A percentile compares a stretch with the other conserved stretches of the same genome.
Evolutionary conservation across 2,329 filamentous ascomycete genomes (phyloP).

Genomic region (Penicillium verrucosum): DNA sequence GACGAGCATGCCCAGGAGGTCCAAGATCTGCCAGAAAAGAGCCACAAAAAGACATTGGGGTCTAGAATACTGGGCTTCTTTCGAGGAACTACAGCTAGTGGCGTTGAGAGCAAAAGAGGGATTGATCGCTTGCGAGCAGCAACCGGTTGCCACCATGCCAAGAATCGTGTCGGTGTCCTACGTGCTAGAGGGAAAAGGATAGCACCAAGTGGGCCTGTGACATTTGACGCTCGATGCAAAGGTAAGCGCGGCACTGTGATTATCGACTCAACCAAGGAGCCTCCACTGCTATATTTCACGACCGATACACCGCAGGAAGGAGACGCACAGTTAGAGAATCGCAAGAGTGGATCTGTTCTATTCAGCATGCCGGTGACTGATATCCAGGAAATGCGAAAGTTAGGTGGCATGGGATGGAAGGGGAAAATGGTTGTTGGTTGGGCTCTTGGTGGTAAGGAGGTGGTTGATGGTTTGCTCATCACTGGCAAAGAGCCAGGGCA

Average conservation of each 20-base stretch:
- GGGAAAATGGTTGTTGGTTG: constrained; percentile 77
- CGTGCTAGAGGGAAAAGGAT: constrained; percentile 43
- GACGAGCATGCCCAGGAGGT: constrained; percentile 29
- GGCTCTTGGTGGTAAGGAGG: constrained; percentile 65
- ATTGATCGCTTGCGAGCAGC: constrained; percentile 69
- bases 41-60: constrained; percentile 37
- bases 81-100: constrained; percentile 66
- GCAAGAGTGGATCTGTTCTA: constrained; percentile 52
- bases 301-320: constrained; percentile 42
- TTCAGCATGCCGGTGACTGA: constrained; percentile 70
- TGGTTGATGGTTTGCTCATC: constrained; percentile 72
- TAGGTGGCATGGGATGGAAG: constrained; percentile 81
- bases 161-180: constrained; percentile 68
- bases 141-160: constrained; percentile 59
- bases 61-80: constrained; percentile 61
- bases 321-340: constrained; percentile 47
- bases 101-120: constrained; percentile 68
- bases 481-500: constrained; percentile 52
- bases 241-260: constrained; percentile 70
- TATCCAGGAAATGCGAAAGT: constrained; percentile 69
- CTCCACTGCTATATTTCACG: constrained; percentile 56
- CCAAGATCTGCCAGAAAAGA: background rate
- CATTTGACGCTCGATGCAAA: constrained; percentile 66
- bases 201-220: constrained; percentile 61
- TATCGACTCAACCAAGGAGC: constrained; percentile 46